These are phyloP conservation scores for Pistacia integerrima DNA, from an alignment of 345 rosid species.

Conservation along the genomic window DNA sequence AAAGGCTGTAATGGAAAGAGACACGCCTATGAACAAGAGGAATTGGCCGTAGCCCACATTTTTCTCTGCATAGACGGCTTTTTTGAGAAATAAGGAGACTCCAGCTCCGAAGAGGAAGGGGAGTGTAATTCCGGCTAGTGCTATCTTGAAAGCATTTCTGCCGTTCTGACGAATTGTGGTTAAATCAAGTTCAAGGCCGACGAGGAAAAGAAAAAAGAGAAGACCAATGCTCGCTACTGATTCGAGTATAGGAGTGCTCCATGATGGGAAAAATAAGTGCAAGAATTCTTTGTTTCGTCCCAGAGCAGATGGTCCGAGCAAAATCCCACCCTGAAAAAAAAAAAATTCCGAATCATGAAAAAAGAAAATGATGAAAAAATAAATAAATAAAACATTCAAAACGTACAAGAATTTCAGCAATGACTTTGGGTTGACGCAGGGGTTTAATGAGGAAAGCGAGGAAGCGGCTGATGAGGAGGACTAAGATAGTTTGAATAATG, in stretches of 20 bases:
- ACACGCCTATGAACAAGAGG: constrained; percentile 51
- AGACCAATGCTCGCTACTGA: constrained; percentile 62
- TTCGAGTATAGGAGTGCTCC: constrained; percentile 55
- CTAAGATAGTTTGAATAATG: constrained; percentile 30
- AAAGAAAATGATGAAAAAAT: not conserved
- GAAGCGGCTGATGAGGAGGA: constrained; percentile 33
- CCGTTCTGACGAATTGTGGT: constrained; percentile 40
- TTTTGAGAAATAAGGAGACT: constrained; percentile 43
- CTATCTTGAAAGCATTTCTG: constrained; percentile 45
- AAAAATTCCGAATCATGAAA: not conserved
- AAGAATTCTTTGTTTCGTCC: constrained; percentile 49
- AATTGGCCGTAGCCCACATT: constrained; percentile 16
- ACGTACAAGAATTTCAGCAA: constrained; percentile 41
- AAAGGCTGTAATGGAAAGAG: constrained; percentile 57
- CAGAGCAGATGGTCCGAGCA: constrained; percentile 60
- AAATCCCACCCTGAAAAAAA: constrained; percentile 46
- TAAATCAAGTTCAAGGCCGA: constrained; percentile 67
- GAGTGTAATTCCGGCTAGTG: constrained; percentile 57
- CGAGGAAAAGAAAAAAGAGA: constrained; percentile 60
- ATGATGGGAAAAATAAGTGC: constrained; percentile 49
- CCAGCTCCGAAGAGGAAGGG: constrained; percentile 55
- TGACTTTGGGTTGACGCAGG: constrained; percentile 45
- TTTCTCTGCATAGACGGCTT: constrained; percentile 35
- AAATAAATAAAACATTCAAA: not conserved
- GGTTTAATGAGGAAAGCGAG: constrained; percentile 39